Percentiles rank a stretch among this genome's conserved stretches.
phyloP scores from a whole-genome alignment of 1,139 yeast species.

The Blastobotrys apis region DNA sequence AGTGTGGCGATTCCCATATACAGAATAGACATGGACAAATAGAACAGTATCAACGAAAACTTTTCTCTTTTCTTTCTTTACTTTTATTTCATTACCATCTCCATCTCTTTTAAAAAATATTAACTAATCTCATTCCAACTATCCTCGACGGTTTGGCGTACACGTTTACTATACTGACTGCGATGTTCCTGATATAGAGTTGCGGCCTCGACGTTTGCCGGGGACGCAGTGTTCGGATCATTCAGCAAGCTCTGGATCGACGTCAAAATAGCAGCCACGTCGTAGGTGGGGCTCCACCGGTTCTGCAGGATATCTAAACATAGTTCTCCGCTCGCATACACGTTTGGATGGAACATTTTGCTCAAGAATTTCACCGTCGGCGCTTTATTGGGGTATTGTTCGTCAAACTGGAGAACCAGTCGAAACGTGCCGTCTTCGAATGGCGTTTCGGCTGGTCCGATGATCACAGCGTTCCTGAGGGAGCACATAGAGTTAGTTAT shows the following conservation, averaged over 20 bases:
- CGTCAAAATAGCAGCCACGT: conserved; percentile 93
- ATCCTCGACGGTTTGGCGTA: conserved; percentile 83
- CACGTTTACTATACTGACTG: conserved; percentile 85
- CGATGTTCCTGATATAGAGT: conserved; percentile 92
- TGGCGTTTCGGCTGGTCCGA: conserved; percentile 97
- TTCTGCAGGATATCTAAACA: conserved; percentile 94
- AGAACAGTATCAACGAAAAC: not conserved
- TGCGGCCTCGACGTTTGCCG: conserved; percentile 98
- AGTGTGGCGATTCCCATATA: conserved; percentile 10
- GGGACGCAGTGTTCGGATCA: conserved; percentile 94
- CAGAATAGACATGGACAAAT: not conserved
- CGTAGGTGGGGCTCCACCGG: conserved; percentile 98
- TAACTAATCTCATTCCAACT: conserved; percentile 34
- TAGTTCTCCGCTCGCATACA: conserved; percentile 90
- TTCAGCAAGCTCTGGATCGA: conserved; percentile 81
- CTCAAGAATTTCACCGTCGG: conserved; percentile 87
- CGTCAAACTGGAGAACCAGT: conserved; percentile 82
- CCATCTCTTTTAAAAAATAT: not conserved
- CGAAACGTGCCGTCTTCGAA: conserved; percentile 97
- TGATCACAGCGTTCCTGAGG: conserved; percentile 96
- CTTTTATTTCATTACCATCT: not conserved
- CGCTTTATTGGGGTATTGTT: conserved; percentile 96
- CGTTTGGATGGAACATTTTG: conserved; percentile 98
- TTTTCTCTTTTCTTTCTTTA: not conserved
- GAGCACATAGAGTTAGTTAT: conserved; percentile 93